These are phyloP conservation scores for Bretschneidera sinensis DNA, from an alignment of 345 rosid genomes.

Conservation along the genomic window DNA sequence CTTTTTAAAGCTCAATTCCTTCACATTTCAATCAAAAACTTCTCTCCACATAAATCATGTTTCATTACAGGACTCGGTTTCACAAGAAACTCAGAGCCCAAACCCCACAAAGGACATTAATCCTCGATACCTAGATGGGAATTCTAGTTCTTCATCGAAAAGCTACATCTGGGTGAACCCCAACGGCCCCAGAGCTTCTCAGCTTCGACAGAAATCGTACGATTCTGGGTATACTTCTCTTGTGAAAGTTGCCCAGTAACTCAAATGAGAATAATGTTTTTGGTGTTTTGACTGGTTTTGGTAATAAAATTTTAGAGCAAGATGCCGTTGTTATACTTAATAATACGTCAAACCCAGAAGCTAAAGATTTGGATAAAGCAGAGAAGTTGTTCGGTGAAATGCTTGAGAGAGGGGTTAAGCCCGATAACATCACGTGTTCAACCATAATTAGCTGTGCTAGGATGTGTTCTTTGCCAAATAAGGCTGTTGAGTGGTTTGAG, in stretches of 20 bases:
- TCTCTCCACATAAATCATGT: conserved; percentile 36
- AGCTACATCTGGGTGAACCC: conserved; percentile 81
- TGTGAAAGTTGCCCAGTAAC: conserved; percentile 48
- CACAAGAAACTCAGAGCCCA: conserved; percentile 24
- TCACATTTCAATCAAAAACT: conserved; percentile 25
- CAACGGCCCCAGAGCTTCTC: conserved; percentile 65
- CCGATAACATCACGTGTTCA: conserved; percentile 70
- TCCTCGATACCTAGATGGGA: conserved; percentile 16
- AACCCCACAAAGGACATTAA: conserved; percentile 15
- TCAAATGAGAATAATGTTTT: conserved; percentile 36
- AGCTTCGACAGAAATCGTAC: conserved; percentile 48
- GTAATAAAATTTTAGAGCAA: conserved; percentile 51
- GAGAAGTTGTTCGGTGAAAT: conserved; percentile 76
- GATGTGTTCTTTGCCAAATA: conserved; percentile 44
- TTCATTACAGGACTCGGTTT: conserved; percentile 42
- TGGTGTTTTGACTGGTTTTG: conserved; percentile 39
- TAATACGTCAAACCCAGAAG: conserved; percentile 66
- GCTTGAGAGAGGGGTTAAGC: conserved; percentile 61
- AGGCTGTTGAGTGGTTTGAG: conserved; percentile 90
- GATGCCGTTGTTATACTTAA: conserved; percentile 80
- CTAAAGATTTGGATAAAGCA: conserved; percentile 50
- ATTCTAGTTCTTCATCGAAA: conserved; percentile 28
- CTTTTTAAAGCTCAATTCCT: conserved; percentile 22
- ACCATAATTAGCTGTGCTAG: conserved; percentile 77
- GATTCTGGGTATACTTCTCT: conserved; percentile 74